A percentile compares a stretch with the other conserved stretches of the same genome.
Conservation (phyloP, 176 grass and related monocot genomes). For the Metroxylon sagu region DNA sequence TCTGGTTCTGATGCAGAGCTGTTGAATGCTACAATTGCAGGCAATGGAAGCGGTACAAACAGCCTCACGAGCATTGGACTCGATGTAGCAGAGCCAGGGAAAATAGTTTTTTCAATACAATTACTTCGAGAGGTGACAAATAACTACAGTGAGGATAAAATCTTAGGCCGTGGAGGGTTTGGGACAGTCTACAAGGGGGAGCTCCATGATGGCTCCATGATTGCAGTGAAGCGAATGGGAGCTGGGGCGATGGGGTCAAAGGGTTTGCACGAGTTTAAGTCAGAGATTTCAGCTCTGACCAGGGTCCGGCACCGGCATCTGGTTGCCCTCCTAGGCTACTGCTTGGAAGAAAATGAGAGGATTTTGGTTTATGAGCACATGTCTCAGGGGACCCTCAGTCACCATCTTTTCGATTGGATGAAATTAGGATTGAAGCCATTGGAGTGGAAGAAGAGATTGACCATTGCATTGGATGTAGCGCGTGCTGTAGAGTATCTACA, state of each 20-base stretch:
- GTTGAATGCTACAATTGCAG: constrained; percentile 1
- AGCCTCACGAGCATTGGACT: constrained; percentile 4
- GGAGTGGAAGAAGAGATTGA: constrained; percentile 22
- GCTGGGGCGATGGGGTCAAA: background rate
- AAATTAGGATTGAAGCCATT: constrained; percentile 1
- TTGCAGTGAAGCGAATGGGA: constrained; percentile 28
- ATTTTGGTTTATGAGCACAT: constrained; percentile 30
- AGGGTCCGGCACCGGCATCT: constrained; percentile 16
- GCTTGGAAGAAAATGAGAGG: constrained; percentile 24
- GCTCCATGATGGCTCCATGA: constrained; percentile 21
- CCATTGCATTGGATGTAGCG: constrained; percentile 22
- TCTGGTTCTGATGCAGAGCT: constrained; percentile 7
- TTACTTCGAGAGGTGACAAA: constrained; percentile 18
- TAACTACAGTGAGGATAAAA: constrained; percentile 18
- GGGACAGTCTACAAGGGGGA: constrained; percentile 25
- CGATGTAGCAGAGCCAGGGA: constrained; percentile 4
- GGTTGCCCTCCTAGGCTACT: constrained; percentile 22
- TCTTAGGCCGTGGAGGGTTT: constrained; percentile 22
- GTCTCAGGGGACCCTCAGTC: constrained; percentile 14
- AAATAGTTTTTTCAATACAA: constrained; percentile 10
- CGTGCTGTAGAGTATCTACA: constrained; percentile 23
- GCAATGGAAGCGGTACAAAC: background rate
- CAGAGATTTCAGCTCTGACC: constrained; percentile 23
- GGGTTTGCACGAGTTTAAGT: constrained; percentile 13
- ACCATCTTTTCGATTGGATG: constrained; percentile 17